Evolutionary conservation across 148 eudicot species (phyloP).

Genomic region (Vaccinium vitisidaea): DNA sequence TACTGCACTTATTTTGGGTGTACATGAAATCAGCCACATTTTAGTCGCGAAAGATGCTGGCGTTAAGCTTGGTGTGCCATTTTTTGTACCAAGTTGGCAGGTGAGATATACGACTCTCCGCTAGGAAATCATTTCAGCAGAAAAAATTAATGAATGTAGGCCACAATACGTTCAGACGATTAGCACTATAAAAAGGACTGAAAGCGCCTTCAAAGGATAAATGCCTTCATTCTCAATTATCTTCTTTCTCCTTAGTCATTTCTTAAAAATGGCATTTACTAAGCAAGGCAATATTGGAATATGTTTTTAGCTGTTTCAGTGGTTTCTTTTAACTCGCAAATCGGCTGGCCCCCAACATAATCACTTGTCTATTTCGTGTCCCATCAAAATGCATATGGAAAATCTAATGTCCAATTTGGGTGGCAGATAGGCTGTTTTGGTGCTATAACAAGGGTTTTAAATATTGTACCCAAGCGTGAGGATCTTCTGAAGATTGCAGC

Average conservation of each 20-base stretch:
- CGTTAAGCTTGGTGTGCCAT: constrained; percentile 87
- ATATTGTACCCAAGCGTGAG: constrained; percentile 80
- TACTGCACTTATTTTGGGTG: constrained; percentile 78
- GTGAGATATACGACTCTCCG: constrained; percentile 39
- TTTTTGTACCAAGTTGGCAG: constrained; percentile 99
- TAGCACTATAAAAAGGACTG: background rate
- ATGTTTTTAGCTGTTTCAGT: background rate
- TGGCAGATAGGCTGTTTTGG: constrained; percentile 99
- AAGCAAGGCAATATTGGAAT: background rate
- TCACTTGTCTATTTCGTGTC: background rate
- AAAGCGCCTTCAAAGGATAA: background rate
- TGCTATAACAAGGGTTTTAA: constrained; percentile 85
- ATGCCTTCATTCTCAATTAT: background rate
- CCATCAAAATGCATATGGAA: constrained; percentile 1
- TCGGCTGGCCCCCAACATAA: background rate
- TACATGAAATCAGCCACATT: constrained; percentile 86
- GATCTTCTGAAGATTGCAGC: constrained; percentile 91
- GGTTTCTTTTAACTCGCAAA: background rate
- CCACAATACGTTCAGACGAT: background rate
- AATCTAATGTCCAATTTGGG: constrained; percentile 43
- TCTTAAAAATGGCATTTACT: background rate
- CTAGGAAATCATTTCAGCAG: background rate
- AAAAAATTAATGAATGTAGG: background rate
- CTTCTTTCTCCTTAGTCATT: background rate
- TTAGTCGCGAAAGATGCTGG: constrained; percentile 67